Conservation (phyloP, 1,284 basidiomycete species). For the Phylloboletellus chloephorus region DNA sequence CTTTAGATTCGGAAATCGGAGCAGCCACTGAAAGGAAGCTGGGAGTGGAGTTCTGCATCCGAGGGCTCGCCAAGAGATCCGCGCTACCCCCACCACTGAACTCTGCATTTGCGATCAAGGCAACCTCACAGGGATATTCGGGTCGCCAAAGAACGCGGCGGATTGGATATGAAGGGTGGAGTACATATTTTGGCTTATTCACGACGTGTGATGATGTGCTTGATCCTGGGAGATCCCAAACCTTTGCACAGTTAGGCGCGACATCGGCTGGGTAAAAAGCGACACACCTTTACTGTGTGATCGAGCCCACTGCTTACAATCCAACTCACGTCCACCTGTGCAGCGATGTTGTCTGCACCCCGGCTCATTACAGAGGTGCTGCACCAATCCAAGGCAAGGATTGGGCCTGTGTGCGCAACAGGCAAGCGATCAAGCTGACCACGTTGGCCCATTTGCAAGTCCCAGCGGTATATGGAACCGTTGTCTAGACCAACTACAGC, state of each 20-base stretch:
- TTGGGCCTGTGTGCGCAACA: constrained; percentile 73
- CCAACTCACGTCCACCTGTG: constrained; percentile 51
- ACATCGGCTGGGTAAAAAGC: background rate
- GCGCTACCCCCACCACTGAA: constrained; percentile 36
- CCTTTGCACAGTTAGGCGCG: constrained; percentile 34
- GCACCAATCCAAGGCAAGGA: constrained; percentile 78
- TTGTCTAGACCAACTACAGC: constrained; percentile 78
- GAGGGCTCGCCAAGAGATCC: constrained; percentile 30
- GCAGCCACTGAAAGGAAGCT: constrained; percentile 16
- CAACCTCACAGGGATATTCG: constrained; percentile 74
- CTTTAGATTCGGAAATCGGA: constrained; percentile 12
- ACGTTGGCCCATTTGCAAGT: constrained; percentile 68
- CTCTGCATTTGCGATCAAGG: constrained; percentile 63
- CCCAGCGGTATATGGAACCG: constrained; percentile 71
- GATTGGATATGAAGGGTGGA: constrained; percentile 74
- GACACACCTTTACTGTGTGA: constrained; percentile 66
- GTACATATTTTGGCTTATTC: constrained; percentile 60
- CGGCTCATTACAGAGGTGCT: constrained; percentile 27
- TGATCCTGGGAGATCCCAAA: constrained; percentile 70
- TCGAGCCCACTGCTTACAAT: constrained; percentile 80
- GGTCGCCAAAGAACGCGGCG: constrained; percentile 77
- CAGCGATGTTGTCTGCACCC: constrained; percentile 18
- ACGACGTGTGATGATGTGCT: constrained; percentile 48
- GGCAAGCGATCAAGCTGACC: constrained; percentile 69
- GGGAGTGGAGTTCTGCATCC: constrained; percentile 24